phyloP scores from a whole-genome alignment of 2,329 filamentous ascomycete genomes.

The Trichoderma koningii region DNA sequence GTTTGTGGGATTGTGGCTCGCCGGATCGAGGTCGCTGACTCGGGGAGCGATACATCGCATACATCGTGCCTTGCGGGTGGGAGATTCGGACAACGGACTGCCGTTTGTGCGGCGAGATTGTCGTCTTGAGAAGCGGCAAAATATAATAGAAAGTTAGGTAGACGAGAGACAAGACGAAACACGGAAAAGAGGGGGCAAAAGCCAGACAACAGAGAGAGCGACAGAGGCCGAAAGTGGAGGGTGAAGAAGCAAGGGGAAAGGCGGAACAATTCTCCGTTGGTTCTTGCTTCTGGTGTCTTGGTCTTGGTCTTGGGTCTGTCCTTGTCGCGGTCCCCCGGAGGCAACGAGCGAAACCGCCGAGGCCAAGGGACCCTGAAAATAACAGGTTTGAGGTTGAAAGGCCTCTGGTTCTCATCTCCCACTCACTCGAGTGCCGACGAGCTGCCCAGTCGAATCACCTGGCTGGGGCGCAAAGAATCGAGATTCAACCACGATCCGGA shows the following conservation, averaged over 20 bases:
- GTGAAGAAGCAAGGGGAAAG: slow-evolving; percentile 2
- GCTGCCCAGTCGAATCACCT: slow-evolving; percentile 4
- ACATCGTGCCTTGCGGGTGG: too few species aligned
- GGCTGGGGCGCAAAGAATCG: slow-evolving; percentile 1
- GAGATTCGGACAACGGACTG: not conserved
- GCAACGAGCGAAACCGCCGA: not conserved
- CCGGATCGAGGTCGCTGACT: too few species aligned
- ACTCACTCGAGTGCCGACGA: slow-evolving; percentile 16
- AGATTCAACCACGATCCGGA: slow-evolving; percentile 20
- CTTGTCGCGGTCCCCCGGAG: slow-evolving; percentile 9
- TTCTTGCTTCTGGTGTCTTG: too few species aligned
- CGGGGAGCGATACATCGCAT: too few species aligned
- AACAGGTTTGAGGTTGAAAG: too few species aligned
- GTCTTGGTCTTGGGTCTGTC: too few species aligned
- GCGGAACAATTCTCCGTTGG: slow-evolving; percentile 24
- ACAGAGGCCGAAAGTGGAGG: not conserved
- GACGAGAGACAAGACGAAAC: not conserved
- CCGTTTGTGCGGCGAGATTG: not conserved
- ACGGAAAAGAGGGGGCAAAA: not conserved
- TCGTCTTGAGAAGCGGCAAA: not conserved
- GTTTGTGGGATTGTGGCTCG: not conserved
- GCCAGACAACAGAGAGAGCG: not conserved
- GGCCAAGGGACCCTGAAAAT: not conserved
- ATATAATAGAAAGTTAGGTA: not conserved
- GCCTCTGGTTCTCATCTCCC: not conserved